phyloP scores from a whole-genome alignment of 2,329 filamentous ascomycete species.

The Metarhizium album region DNA sequence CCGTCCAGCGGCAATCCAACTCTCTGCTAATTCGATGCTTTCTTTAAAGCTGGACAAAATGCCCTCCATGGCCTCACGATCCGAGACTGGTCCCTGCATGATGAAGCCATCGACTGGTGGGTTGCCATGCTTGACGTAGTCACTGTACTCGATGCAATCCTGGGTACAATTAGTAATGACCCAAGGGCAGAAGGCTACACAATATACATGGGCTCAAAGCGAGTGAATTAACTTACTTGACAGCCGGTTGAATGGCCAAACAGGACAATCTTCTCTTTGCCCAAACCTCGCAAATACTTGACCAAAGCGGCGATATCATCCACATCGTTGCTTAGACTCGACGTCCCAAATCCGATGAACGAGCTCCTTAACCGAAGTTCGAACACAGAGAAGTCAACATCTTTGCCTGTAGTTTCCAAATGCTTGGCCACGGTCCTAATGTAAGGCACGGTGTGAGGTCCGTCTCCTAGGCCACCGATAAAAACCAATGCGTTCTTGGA shows the following conservation, averaged over 20 bases:
- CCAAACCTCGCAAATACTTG: conserved; percentile 39
- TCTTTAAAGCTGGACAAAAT: conserved; percentile 35
- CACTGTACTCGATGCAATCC: conserved; percentile 47
- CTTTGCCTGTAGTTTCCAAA: conserved; percentile 24
- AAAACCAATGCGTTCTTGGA: conserved; percentile 53
- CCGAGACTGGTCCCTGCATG: conserved; percentile 69
- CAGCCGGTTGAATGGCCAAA: conserved; percentile 50
- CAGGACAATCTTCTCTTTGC: conserved; percentile 40
- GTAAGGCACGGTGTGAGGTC: conserved; percentile 54
- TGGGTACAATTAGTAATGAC: conserved; percentile 13
- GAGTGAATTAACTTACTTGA: conserved; percentile 31
- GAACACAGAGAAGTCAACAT: conserved; percentile 41
- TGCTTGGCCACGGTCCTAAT: conserved; percentile 33
- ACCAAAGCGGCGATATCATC: conserved; percentile 42
- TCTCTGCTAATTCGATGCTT: conserved; percentile 37
- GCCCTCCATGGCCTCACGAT: conserved; percentile 53
- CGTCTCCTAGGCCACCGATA: conserved; percentile 60
- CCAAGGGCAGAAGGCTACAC: neutral
- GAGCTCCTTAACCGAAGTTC: conserved; percentile 46
- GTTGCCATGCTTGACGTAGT: conserved; percentile 28
- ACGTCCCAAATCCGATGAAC: conserved; percentile 40
- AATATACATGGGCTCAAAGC: neutral
- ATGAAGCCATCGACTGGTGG: conserved; percentile 63
- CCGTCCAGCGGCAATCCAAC: conserved; percentile 44
- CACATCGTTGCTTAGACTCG: conserved; percentile 40